Percentiles rank a stretch among this genome's conserved stretches.
Conservation (phyloP, 768 basidiomycete species). For the Boletellus ananas region DNA sequence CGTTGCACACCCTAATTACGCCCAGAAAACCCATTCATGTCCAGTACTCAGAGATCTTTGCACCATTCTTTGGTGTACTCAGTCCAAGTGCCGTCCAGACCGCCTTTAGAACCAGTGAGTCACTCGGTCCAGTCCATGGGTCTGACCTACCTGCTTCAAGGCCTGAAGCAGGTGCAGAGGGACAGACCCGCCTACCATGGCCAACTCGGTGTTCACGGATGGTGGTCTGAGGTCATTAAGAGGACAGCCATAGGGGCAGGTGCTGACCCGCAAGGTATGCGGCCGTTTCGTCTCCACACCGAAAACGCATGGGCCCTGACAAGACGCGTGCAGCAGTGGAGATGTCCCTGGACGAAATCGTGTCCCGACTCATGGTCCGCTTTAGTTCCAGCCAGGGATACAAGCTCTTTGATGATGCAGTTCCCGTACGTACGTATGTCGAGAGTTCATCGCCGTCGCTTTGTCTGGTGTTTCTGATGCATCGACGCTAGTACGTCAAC, state of each 20-base stretch:
- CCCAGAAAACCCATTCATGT: conserved; percentile 65
- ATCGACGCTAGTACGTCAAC: conserved; percentile 36
- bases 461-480: conserved; percentile 5
- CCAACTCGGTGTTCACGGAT: conserved; percentile 46
- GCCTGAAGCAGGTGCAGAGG: conserved; percentile 49
- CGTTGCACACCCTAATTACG: conserved; percentile 67
- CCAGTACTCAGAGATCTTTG: conserved; percentile 59
- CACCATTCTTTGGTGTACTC: conserved; percentile 61
- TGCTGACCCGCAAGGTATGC: conserved; percentile 52
- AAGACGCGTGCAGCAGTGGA: conserved; percentile 46
- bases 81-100: conserved; percentile 47
- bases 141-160: conserved; percentile 24
- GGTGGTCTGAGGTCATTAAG: conserved; percentile 80
- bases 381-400: conserved; percentile 76
- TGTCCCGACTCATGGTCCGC: conserved; percentile 54
- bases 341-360: conserved; percentile 50
- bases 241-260: conserved; percentile 75
- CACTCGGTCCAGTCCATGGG: neutral
- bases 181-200: conserved; percentile 55
- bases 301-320: conserved; percentile 19
- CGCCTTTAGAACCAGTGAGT: conserved; percentile 58
- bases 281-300: conserved; percentile 11
- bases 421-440: conserved; percentile 47
- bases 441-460: neutral
- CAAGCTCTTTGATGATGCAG: conserved; percentile 51